A percentile compares a stretch with the other conserved stretches of the same genome.
phyloP scores from a whole-genome alignment of 371 early-diverging fungal genomes.

The Mucor racemosus region DNA sequence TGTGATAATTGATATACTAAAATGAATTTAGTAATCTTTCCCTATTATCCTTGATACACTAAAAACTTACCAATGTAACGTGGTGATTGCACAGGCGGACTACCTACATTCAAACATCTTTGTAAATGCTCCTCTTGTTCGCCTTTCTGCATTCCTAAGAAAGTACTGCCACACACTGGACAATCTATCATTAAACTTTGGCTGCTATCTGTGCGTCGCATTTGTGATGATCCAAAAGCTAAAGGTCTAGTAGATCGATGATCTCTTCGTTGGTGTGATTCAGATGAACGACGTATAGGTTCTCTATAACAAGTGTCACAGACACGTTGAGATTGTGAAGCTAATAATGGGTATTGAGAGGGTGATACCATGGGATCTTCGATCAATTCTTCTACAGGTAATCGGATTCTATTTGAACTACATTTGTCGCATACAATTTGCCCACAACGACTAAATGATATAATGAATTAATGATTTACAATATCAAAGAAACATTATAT shows the following conservation, averaged over 20 bases:
- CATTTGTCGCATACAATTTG: conserved; percentile 75
- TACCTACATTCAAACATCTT: conserved; percentile 29
- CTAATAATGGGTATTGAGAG: conserved; percentile 40
- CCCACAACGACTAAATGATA: conserved; percentile 65
- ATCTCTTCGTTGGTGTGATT: conserved; percentile 18
- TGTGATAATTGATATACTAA: conserved; percentile 61
- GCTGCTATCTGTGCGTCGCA: conserved; percentile 53
- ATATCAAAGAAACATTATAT: no score
- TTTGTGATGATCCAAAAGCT: conserved; percentile 15
- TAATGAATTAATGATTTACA: no score
- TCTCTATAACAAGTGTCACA: conserved; percentile 47
- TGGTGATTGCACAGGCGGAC: conserved; percentile 58
- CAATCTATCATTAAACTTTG: conserved; percentile 76
- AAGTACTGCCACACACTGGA: conserved; percentile 75
- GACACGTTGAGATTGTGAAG: conserved; percentile 51
- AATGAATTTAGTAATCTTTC: background rate
- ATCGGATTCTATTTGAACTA: conserved; percentile 50
- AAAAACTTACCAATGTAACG: conserved; percentile 65
- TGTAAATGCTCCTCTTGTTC: conserved; percentile 60
- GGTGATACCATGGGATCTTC: conserved; percentile 50
- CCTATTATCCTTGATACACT: background rate
- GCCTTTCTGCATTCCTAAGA: conserved; percentile 39
- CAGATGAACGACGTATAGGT: conserved; percentile 29
- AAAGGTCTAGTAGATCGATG: conserved; percentile 6
- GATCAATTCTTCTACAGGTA: conserved; percentile 40